Evolutionary conservation across 129 eudicot genomes (phyloP), one percentile per base, ranked within the genome.

Genomic region (Apium graveolens): DNA sequence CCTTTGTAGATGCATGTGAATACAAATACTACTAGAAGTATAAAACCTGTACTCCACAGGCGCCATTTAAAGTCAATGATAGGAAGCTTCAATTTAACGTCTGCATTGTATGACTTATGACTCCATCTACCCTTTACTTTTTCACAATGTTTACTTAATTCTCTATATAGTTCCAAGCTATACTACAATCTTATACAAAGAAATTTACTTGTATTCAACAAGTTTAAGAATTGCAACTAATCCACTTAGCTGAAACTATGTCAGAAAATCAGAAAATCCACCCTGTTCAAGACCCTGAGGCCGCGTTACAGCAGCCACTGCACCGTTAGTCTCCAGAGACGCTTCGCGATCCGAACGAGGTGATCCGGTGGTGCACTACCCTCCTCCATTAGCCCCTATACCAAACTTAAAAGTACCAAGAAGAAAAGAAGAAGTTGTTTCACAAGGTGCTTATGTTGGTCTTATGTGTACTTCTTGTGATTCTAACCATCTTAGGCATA

Each of bases 341-440:
- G 79, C 91, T 7, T 88, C 86, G 35, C 71, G 86, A 75, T 92
- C 97, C 12, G 96, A 92, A 1, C 62, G 79, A 21, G 93, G 90
- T 57, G 81, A 85, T 29, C 97, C 93, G 27, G 85, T 79, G 63
- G 81, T 86, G 32, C 41, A 77, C 20, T 31, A 29, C 72, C 72
- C 37, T 37, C 38, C 70, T 73, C 85, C 91, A 0, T 82, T 90
- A 24, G 88, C 90, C 89, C 96, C 96, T 1, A 49, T 84, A 49
- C 73, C 81, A 24, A 83, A 85, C 78, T 74, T 84, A 11, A 90
- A 87, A 77, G 91, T 91, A 42, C 96, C 97, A 31, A 86, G 80
- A 77, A 42, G 76, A 72, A n/a, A 24, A 79, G 82, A 32, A 81
- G 83, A 66, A 75, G 88, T 66, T 85, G 91, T 69, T 87, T 87